These are phyloP conservation scores for Lepidium sativum DNA, from an alignment of 345 rosid genomes.

Conservation along the genomic window DNA sequence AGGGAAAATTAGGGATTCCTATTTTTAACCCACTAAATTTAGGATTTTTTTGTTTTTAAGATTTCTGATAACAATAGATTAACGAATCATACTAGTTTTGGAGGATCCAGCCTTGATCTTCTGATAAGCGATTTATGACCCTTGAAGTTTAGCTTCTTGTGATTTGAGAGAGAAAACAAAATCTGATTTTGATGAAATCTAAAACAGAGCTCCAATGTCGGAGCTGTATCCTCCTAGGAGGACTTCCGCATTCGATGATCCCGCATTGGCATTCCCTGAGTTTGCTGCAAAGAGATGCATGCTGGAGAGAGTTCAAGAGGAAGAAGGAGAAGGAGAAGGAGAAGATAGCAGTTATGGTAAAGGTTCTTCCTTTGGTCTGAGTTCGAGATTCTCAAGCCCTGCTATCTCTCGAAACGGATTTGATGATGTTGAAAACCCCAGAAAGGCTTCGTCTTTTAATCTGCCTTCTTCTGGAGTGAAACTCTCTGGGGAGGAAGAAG, in stretches of 20 bases:
- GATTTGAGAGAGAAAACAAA: conserved; percentile 25
- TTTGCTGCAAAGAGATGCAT: conserved; percentile 11
- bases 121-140: conserved; percentile 10
- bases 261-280: conserved; percentile 25
- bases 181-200: conserved; percentile 17
- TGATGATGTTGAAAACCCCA: background rate
- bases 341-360: conserved; percentile 25
- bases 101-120: conserved; percentile 20
- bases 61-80: background rate
- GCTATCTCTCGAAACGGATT: background rate
- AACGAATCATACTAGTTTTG: conserved; percentile 4
- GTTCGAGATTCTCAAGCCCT: conserved; percentile 17
- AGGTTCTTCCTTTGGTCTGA: conserved; percentile 24
- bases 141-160: conserved; percentile 6
- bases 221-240: conserved; percentile 21
- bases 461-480: conserved; percentile 6
- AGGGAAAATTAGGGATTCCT: background rate
- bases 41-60: background rate
- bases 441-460: conserved; percentile 2
- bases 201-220: conserved; percentile 33
- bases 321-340: conserved; percentile 16
- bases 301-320: conserved; percentile 11
- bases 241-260: conserved; percentile 13
- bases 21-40: background rate
- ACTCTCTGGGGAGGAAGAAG: conserved; percentile 12